These are phyloP conservation scores for Exophiala mesophila DNA, from an alignment of 2,329 filamentous ascomycete genomes.

Conservation along the genomic window DNA sequence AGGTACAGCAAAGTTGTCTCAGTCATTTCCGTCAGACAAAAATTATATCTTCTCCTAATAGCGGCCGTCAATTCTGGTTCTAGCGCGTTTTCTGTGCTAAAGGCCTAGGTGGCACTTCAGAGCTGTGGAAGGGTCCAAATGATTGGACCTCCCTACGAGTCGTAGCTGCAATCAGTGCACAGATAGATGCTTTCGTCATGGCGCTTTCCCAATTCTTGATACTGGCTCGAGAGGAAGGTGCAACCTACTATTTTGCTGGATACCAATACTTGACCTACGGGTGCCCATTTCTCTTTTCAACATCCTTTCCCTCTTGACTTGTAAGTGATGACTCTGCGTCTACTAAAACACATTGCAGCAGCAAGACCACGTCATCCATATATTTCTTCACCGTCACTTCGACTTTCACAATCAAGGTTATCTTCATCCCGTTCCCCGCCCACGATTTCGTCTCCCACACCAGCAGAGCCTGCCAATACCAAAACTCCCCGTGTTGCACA, in stretches of 20 bases:
- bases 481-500: background rate
- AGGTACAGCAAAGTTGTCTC: too few relatives aligned
- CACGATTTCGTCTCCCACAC: conserved; percentile 5
- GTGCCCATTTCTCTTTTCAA: background rate
- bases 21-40: too few relatives aligned
- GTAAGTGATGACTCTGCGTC: background rate
- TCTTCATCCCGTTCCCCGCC: background rate
- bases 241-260: too few relatives aligned
- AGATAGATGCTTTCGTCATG: background rate
- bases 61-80: too few relatives aligned
- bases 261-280: background rate
- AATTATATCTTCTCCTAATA: too few relatives aligned
- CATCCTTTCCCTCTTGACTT: too few relatives aligned
- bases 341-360: background rate
- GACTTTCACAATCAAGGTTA: background rate
- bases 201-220: background rate
- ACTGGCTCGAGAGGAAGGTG: background rate
- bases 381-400: background rate
- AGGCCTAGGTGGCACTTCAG: too few relatives aligned
- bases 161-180: too few relatives aligned
- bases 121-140: too few relatives aligned
- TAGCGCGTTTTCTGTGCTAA: too few relatives aligned
- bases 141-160: too few relatives aligned
- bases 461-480: background rate
- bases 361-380: background rate